phyloP scores from a whole-genome alignment of 805 yeast species.

The Kuraishia hungarica region DNA sequence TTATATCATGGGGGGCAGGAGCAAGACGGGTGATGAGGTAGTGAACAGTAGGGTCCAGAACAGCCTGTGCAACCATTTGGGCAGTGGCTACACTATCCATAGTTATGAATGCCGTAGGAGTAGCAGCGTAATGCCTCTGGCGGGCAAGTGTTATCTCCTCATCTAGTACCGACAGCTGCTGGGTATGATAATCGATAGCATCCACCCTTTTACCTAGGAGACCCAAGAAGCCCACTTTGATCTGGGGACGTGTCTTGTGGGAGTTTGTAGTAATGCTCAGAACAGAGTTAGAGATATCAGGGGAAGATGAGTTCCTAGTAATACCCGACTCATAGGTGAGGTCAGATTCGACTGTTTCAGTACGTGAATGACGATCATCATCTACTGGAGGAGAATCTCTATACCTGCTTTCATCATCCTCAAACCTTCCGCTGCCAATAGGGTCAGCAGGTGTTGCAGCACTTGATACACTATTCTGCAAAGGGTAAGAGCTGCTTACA shows the following conservation, averaged over 20 bases:
- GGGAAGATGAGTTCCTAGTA: neutral
- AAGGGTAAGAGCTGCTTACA: slow-evolving; percentile 16
- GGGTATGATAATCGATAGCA: slow-evolving; percentile 70
- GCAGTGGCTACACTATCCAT: slow-evolving; percentile 95
- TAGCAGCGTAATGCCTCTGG: slow-evolving; percentile 62
- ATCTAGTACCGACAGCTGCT: slow-evolving; percentile 61
- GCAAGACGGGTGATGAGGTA: slow-evolving; percentile 77
- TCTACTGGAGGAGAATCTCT: slow-evolving; percentile 7
- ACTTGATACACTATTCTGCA: slow-evolving; percentile 4
- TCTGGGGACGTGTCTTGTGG: slow-evolving; percentile 45
- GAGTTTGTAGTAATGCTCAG: slow-evolving; percentile 6
- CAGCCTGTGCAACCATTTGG: slow-evolving; percentile 94
- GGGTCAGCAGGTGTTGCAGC: neutral
- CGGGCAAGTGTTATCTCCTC: slow-evolving; percentile 60
- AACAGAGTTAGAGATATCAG: slow-evolving; percentile 5
- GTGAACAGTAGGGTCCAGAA: slow-evolving; percentile 81
- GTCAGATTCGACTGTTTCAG: neutral
- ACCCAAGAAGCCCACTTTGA: slow-evolving; percentile 54
- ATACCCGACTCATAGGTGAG: neutral
- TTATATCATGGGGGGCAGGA: slow-evolving; percentile 93
- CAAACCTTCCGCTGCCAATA: neutral
- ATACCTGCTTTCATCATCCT: slow-evolving; percentile 5
- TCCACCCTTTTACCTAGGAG: slow-evolving; percentile 65
- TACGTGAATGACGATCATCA: slow-evolving; percentile 13
- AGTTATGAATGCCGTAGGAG: slow-evolving; percentile 88